Evolutionary conservation across 805 yeast genomes (phyloP), one percentile per base, ranked within the genome.

Genomic region (Yarrowia sp.): DNA sequence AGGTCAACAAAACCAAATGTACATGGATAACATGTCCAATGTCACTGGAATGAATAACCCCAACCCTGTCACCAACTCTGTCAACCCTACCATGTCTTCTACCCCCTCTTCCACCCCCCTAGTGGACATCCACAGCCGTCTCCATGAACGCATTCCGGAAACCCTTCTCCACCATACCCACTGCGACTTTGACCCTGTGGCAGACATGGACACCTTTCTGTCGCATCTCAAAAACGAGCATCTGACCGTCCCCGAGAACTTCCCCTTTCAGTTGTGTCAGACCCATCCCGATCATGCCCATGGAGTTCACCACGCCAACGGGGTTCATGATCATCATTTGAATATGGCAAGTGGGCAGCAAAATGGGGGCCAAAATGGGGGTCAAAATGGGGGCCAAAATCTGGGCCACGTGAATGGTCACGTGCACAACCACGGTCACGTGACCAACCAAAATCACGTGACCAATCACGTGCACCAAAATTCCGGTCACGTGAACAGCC

Each of bases 151-250:
- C 7, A 59, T 59, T n/a, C 65, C 65, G 5, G 52, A 59, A 26
- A 52, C 45, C 46, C 52, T 59, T 9, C n/a, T 59, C 14, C 50
- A 59, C 10, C 52, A 59, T 32, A 59, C 65, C 3, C 65, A 43
- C 65, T 59, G 65, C 15, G 65, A 59, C 52, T 59, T 43, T 45
- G 52, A 59, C 42, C 52, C 52, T 1, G 19, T 56, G 5, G 22
- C 65, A 9, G 67, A 63, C 40, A 48, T 63, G 67, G 67, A 63
- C 48, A 49, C 40, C 16, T 63, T 63, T 40, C 38, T 63, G 45
- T 40, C 45, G 36, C 67, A 63, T 40, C 22, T 63, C 36, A 48
- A 48, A 26, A 63, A 48, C 40, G 67, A 63, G 40, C 67, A 63
- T 40, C 22, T 49, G 22, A 15, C 67, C 1, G 56, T 59, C 40